Base-by-base conservation (phyloP, 352 stramenopile species). In the Pythium monospermum region DNA sequence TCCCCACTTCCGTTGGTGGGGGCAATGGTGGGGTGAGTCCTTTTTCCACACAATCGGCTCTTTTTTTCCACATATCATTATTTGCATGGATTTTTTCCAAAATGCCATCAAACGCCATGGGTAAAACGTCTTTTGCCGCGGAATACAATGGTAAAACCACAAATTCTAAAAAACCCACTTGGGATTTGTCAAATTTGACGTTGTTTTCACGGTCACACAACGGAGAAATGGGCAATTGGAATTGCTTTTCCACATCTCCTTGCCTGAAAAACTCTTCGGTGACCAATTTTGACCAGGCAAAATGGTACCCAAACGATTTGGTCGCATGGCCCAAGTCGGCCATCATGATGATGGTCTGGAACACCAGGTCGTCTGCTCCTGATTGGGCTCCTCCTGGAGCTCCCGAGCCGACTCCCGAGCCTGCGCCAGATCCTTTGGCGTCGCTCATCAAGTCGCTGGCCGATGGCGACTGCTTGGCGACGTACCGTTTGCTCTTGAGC, bases 301-400 rank as follows among this genome's bases (percentile, higher is more conserved):
- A 69, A 35, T 88, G 76, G 5, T 61, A 33, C 42, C 63, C 70
- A 37, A 87, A 88, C 10, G 72, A 66, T 55, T 87, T 86, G 51
- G 77, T 73, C 0, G 76, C 71, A 33, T 88, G 76, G 11, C 76
- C 74, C 6, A 90, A 37, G 62, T 90, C 79, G 10, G 74, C 71
- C 76, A 87, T 87, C 76, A 90, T 88, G 53, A 87, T 75, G 18
- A 87, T 43, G 16, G 73, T 89, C 44, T 75, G 78, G 25, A 86
- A 69, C 28, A 84, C 65, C 11, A 81, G 61, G 23, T 86, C 74
- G 36, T 79, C 74, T 15, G 66, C 35, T n/a, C n/a, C n/a, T n/a
- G n/a, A n/a, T n/a, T n/a, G n/a, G n/a, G n/a, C n/a, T n/a, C n/a
- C n/a, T n/a, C n/a, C n/a, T n/a, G n/a, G n/a, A 1, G 47, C 39